phyloP scores from a whole-genome alignment of 2,329 filamentous ascomycete species.

The Colletotrichum falcatum region DNA sequence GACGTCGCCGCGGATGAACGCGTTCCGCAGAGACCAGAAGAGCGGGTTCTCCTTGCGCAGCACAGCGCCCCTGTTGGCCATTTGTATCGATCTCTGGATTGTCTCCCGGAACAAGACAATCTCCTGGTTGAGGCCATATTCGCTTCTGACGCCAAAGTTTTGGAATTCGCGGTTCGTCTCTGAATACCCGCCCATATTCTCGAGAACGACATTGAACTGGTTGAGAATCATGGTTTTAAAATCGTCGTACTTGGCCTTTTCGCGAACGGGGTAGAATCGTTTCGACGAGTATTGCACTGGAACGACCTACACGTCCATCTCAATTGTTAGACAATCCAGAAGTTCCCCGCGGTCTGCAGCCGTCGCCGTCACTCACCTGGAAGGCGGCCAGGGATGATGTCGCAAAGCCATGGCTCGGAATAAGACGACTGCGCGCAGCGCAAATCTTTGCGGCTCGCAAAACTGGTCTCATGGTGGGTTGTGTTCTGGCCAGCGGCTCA shows the following conservation, averaged over 20 bases:
- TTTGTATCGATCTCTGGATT: conserved; percentile 58
- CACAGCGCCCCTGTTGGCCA: conserved; percentile 56
- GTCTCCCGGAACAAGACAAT: conserved; percentile 58
- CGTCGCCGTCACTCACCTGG: conserved; percentile 23
- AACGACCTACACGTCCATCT: background rate
- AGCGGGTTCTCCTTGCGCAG: conserved; percentile 62
- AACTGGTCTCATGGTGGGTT: conserved; percentile 39
- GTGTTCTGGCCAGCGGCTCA: conserved; percentile 16
- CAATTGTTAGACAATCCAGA: background rate
- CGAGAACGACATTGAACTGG: conserved; percentile 39
- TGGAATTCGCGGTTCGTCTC: conserved; percentile 35
- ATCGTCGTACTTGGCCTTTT: conserved; percentile 33
- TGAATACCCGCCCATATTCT: conserved; percentile 37
- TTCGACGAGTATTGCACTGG: background rate
- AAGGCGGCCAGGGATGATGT: conserved; percentile 32
- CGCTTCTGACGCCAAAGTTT: conserved; percentile 45
- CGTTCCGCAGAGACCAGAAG: conserved; percentile 69
- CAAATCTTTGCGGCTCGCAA: conserved; percentile 26
- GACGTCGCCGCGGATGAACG: conserved; percentile 67
- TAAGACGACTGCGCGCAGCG: conserved; percentile 23
- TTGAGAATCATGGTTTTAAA: conserved; percentile 40
- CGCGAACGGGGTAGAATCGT: background rate
- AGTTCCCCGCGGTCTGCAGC: background rate
- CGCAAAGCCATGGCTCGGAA: conserved; percentile 37
- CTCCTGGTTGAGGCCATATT: conserved; percentile 59